Evolutionary conservation across 345 rosid genomes (phyloP), one percentile per base, ranked within the genome.

Genomic region (Eucalyptus regnans): DNA sequence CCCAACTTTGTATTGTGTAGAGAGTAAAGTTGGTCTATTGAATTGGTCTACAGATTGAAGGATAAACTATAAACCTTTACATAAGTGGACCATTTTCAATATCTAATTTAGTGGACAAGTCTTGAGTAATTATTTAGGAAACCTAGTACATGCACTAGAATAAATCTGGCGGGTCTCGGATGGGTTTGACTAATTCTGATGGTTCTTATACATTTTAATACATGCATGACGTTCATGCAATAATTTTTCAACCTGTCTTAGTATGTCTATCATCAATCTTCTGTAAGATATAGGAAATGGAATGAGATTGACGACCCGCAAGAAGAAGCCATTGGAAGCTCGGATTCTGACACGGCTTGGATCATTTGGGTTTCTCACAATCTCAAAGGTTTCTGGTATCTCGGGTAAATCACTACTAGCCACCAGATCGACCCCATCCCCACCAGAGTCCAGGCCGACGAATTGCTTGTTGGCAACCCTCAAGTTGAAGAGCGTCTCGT

Each of bases 251-350:
- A 51, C 0, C 31, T 5, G 29, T n/a, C 41, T 16, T 33, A 84
- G 62, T 54, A 44, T 48, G 16, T 4, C 23, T 25, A 13, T 51
- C 54, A n/a, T 84, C 18, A 22, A 14, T 81, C 31, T 50, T 44
- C 43, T 12, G 50, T 44, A 22, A 84, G 51, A 50, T 50, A 0
- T 43, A 84, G 86, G 18, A 4, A 25, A 41, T 27, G 9, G 54
- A 84, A 84, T n/a, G 31, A 50, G 51, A 31, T 22, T 64, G 27
- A n/a, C 79, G 62, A 93, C 95, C 95, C 91, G 96, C 89, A 93
- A 86, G 92, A 91, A 95, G 84, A 88, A 89, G 4, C 96, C 94
- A 87, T 91, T 95, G 11, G 94, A 43, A 27, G 96, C 95, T 92
- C 87, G 92, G 89, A 95, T 93, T 88, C 95, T 90, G 37, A 95